Base-by-base conservation (phyloP, 2,329 filamentous ascomycete species). In the Sporothrix inflata region DNA sequence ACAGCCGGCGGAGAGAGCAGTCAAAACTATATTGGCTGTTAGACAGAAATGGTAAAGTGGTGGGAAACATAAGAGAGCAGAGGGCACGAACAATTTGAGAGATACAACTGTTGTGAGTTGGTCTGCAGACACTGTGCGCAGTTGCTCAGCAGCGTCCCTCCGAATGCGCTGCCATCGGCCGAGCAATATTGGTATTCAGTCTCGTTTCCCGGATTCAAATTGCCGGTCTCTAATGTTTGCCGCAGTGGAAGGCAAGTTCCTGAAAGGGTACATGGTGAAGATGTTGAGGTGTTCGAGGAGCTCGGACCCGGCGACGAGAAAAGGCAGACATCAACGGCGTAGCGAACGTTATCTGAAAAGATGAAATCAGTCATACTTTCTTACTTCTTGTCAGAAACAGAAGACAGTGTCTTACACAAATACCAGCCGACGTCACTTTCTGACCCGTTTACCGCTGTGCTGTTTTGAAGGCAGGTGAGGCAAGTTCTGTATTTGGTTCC, bases 21-120 rank as follows among this genome's bases (percentile, higher is more conserved):
- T 79, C 70, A 88, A 75, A 75, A 87, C 85, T 87, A 42, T 6
- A 61, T 5, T 6, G 2, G 0, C 1, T 9, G 38, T 70, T 51
- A 63, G 42, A 12, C n/a, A n/a, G n/a, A n/a, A n/a, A n/a, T n/a
- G n/a, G n/a, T n/a, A n/a, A n/a, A n/a, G n/a, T n/a, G n/a, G n/a
- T n/a, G n/a, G n/a, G n/a, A n/a, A n/a, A n/a, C n/a, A n/a, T n/a
- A n/a, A n/a, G n/a, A n/a, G n/a, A n/a, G n/a, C n/a, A n/a, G n/a
- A n/a, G n/a, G n/a, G n/a, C n/a, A 68, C 85, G 74, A 77, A 87
- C 86, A 87, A 75, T 88, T 87, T 2, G 84, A 79, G 1, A 86
- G 76, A 55, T 85, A 86, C 2, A 74, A 76, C 69, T 85, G 83
- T 5, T 81, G 75, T 0, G 77, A 73, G 21, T 80, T 84, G 0